Base-by-base conservation (phyloP, 2,329 filamentous ascomycete species). In the Scolecobasidium constrictum region DNA sequence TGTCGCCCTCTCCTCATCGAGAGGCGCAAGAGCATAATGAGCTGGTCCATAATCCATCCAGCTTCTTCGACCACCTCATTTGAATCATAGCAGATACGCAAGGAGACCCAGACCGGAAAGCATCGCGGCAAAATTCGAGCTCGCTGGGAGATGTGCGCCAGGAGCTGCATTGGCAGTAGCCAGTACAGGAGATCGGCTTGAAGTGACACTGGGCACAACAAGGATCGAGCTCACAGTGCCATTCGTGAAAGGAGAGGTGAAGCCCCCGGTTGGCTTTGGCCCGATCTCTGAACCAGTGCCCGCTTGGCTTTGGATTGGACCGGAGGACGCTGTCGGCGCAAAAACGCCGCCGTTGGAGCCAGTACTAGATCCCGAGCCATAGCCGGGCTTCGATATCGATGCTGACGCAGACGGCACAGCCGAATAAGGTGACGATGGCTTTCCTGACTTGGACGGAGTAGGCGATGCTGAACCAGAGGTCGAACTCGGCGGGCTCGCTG, bases 401-500 rank as follows among this genome's bases (percentile, higher is more conserved):
- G 35, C 5, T 20, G 5, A n/a, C n/a, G n/a, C n/a, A n/a, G n/a
- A n/a, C n/a, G n/a, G n/a, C n/a, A n/a, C n/a, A n/a, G n/a, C 12
- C 4, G 31, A 15, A n/a, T 35, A n/a, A 35, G 31, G 18, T 35
- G 34, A 36, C 6, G 34, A 36, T 17, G 34, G 4, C 34, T 17
- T 36, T 12, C 15, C 18, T 13, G 19, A 4, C 21, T 39, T 7
- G 20, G 23, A 20, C 15, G 17, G n/a, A 18, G n/a, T n/a, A n/a
- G n/a, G n/a, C n/a, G n/a, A 31, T 7, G 26, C 26, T 31, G 26
- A 31, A 31, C 9, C 26, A n/a, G 26, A 31, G 26, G 26, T n/a
- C 26, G 26, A 31, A n/a, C n/a, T 23, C n/a, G 33, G 21, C 20
- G 35, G 15, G 13, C 35, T 42, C 21, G 31, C n/a, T 26, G 35